Evolutionary conservation across 2,329 filamentous ascomycete genomes (phyloP).

Genomic region (Alternaria consortialis): DNA sequence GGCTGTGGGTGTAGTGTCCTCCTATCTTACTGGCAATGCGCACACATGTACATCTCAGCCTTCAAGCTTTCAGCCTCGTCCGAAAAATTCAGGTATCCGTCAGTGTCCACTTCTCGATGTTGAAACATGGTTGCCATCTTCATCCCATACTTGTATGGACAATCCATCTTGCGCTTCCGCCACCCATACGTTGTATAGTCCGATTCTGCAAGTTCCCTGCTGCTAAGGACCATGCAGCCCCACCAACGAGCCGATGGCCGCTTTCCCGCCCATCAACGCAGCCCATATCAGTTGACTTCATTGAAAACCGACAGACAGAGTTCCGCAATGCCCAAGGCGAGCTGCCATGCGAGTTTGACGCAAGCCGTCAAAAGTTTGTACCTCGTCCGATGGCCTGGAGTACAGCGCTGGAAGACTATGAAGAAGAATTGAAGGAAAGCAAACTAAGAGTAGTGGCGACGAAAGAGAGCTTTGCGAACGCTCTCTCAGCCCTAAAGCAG

Average conservation of each 20-base stretch:
- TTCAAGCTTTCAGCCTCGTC: not conserved
- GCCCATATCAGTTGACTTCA: not conserved
- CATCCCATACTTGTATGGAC: not conserved
- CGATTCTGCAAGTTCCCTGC: not conserved
- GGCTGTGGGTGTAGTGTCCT: not conserved
- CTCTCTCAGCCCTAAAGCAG: not conserved
- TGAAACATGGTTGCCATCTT: not conserved
- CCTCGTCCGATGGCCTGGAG: not conserved
- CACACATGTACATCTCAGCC: not conserved
- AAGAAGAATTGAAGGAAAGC: not conserved
- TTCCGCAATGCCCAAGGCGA: not conserved
- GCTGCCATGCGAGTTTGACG: not conserved
- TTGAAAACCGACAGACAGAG: not conserved
- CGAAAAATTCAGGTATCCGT: not conserved
- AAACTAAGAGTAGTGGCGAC: not conserved
- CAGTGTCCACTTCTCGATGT: not conserved
- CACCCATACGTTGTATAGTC: not conserved
- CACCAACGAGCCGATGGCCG: not conserved
- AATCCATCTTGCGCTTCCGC: not conserved
- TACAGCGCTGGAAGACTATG: too few relatives aligned
- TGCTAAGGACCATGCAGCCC: not conserved
- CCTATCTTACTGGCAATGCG: not conserved
- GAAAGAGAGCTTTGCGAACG: not conserved
- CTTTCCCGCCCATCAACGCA: not conserved
- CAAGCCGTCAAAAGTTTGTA: not conserved